Percentiles rank a stretch among this genome's conserved stretches.
phyloP scores from a whole-genome alignment of 495 filamentous ascomycete genomes.

The Aspergillus affinis region DNA sequence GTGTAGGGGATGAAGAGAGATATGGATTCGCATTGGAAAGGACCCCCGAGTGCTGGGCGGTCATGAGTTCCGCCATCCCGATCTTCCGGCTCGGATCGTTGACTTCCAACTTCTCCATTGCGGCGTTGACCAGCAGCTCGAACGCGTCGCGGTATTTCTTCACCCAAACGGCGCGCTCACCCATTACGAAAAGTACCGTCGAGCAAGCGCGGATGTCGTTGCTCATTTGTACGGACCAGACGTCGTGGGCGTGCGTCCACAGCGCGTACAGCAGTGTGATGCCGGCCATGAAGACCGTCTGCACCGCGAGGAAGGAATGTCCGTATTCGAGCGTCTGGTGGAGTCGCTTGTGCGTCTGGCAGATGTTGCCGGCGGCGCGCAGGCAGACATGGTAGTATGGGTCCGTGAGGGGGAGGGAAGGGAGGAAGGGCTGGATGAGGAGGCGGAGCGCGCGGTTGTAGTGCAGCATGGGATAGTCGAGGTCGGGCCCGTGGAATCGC shows the following conservation, averaged over 20 bases:
- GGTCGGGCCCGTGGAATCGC: constrained; percentile 38
- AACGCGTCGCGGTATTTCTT: constrained; percentile 57
- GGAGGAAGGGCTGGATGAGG: constrained; percentile 52
- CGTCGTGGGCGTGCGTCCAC: constrained; percentile 45
- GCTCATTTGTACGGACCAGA: constrained; percentile 54
- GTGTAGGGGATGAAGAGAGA: constrained; percentile 8
- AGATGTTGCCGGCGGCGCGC: constrained; percentile 51
- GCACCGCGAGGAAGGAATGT: constrained; percentile 55
- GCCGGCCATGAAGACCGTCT: constrained; percentile 56
- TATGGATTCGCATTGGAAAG: background rate
- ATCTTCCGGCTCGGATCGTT: constrained; percentile 37
- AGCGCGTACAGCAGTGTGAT: constrained; percentile 52
- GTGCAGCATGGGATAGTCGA: constrained; percentile 53
- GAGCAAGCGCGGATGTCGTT: constrained; percentile 57
- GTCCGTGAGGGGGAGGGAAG: constrained; percentile 47
- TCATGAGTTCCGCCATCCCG: constrained; percentile 46
- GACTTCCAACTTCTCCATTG: constrained; percentile 53
- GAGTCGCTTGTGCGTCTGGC: constrained; percentile 53
- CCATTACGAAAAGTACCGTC: constrained; percentile 54
- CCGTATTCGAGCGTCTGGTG: constrained; percentile 54
- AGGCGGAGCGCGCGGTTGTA: constrained; percentile 53
- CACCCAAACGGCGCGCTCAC: constrained; percentile 51
- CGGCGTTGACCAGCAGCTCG: constrained; percentile 52
- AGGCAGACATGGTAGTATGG: constrained; percentile 53
- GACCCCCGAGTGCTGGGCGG: constrained; percentile 30